These are phyloP conservation scores for Suillus hirtellus DNA, from an alignment of 768 basidiomycete genomes.

Conservation along the genomic window DNA sequence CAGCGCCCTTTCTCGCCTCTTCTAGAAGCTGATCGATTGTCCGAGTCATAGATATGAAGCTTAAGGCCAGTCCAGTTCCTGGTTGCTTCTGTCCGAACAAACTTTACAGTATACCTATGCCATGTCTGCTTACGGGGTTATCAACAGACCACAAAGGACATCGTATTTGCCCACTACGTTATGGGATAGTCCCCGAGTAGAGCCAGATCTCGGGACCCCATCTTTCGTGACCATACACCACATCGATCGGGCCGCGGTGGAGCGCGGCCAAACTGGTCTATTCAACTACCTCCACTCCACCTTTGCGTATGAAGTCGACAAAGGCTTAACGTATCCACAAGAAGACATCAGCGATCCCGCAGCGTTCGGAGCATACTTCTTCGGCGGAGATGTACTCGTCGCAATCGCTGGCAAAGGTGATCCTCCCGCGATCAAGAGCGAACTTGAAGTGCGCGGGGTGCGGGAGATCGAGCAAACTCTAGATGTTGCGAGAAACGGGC, in stretches of 20 bases:
- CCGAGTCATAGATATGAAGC: background rate
- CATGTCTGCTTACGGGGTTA: conserved; percentile 78
- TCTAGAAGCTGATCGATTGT: background rate
- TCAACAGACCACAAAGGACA: conserved; percentile 35
- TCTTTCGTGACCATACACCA: conserved; percentile 37
- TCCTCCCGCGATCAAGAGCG: conserved; percentile 16
- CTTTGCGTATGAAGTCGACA: conserved; percentile 75
- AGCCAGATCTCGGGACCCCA: conserved; percentile 20
- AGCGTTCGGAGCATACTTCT: conserved; percentile 75
- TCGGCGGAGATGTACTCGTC: conserved; percentile 73
- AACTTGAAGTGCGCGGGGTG: conserved; percentile 15
- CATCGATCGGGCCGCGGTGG: conserved; percentile 32
- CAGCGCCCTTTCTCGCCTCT: background rate
- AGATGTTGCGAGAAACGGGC: conserved; percentile 45
- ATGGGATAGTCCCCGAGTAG: conserved; percentile 40
- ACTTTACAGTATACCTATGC: background rate
- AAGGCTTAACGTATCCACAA: conserved; percentile 85
- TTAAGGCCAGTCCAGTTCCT: background rate
- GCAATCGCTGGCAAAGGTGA: conserved; percentile 44
- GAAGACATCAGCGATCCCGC: conserved; percentile 55
- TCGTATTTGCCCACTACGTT: conserved; percentile 46
- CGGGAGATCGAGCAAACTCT: conserved; percentile 33
- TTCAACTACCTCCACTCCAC: conserved; percentile 57
- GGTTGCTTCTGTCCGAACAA: background rate
- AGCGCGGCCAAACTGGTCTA: conserved; percentile 43